phyloP scores from a whole-genome alignment of 305 asterid species.

The Plantago lanceolata region DNA sequence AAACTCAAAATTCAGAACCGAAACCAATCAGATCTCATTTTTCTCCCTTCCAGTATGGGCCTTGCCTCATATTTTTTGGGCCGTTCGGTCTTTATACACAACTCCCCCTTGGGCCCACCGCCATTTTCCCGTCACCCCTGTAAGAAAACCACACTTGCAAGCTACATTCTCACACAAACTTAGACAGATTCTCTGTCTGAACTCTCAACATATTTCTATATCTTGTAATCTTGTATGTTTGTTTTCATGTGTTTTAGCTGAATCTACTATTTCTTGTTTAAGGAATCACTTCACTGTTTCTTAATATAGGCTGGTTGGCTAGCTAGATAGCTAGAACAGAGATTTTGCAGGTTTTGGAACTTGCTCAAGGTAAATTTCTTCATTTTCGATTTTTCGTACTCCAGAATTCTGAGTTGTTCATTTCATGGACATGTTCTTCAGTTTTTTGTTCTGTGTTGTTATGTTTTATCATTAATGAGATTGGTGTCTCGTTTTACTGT shows the following conservation, averaged over 20 bases:
- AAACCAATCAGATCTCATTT: background rate
- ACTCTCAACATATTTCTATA: background rate
- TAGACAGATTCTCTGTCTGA: background rate
- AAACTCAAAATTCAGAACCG: conserved; percentile 15
- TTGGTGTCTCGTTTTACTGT: no score
- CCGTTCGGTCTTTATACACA: conserved; percentile 2
- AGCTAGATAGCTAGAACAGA: background rate
- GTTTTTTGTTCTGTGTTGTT: background rate
- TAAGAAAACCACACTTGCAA: conserved; percentile 18
- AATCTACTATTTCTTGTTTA: background rate
- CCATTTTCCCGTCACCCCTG: conserved; percentile 5
- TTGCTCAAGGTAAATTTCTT: background rate
- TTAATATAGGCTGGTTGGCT: background rate
- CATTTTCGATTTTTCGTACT: background rate
- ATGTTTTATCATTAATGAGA: background rate
- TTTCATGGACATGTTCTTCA: background rate
- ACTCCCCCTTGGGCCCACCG: conserved; percentile 18
- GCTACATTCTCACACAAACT: background rate
- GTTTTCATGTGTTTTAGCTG: background rate
- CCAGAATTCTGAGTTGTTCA: background rate
- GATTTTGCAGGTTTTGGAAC: background rate
- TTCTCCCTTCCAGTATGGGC: conserved; percentile 24
- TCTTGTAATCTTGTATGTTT: background rate
- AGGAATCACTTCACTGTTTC: background rate
- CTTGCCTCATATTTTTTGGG: conserved; percentile 14